Evolutionary conservation across 805 yeast species (phyloP).

Genomic region (Myxozyma lipomycoides): DNA sequence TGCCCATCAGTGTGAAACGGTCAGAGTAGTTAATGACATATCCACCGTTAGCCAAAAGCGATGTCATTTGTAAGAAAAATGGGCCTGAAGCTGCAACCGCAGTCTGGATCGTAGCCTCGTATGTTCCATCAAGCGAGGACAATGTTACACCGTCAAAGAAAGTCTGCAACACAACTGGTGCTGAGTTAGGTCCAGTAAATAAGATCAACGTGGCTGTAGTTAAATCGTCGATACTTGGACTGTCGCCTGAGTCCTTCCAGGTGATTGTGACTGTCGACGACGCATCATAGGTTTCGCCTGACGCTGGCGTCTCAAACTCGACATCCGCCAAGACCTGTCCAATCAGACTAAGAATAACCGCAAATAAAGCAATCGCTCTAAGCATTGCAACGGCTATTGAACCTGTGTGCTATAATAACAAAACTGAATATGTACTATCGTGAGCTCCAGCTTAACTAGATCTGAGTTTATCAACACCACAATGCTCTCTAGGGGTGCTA

Average conservation of each 20-base stretch:
- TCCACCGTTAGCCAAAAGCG: slow-evolving; percentile 43
- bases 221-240: slow-evolving; percentile 47
- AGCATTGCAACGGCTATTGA: too few relatives aligned
- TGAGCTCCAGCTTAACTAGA: too few relatives aligned
- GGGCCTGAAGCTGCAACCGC: slow-evolving; percentile 56
- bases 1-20: slow-evolving; percentile 61
- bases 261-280: slow-evolving; percentile 40
- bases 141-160: slow-evolving; percentile 37
- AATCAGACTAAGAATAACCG: neutral
- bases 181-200: slow-evolving; percentile 62
- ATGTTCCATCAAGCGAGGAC: slow-evolving; percentile 35
- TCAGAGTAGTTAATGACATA: slow-evolving; percentile 63
- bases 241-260: slow-evolving; percentile 57
- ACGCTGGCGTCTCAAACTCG: slow-evolving; percentile 42
- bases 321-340: slow-evolving; percentile 48
- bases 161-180: slow-evolving; percentile 39
- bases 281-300: slow-evolving; percentile 44
- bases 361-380: neutral
- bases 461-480: too few relatives aligned
- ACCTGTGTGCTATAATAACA: too few relatives aligned
- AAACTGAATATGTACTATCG: too few relatives aligned
- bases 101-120: slow-evolving; percentile 40
- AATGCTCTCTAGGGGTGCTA: too few relatives aligned
- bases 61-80: slow-evolving; percentile 68
- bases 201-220: slow-evolving; percentile 50